A percentile compares a stretch with the other conserved stretches of the same genome.
phyloP scores from a whole-genome alignment of 345 rosid genomes.

The Turritis glabra region DNA sequence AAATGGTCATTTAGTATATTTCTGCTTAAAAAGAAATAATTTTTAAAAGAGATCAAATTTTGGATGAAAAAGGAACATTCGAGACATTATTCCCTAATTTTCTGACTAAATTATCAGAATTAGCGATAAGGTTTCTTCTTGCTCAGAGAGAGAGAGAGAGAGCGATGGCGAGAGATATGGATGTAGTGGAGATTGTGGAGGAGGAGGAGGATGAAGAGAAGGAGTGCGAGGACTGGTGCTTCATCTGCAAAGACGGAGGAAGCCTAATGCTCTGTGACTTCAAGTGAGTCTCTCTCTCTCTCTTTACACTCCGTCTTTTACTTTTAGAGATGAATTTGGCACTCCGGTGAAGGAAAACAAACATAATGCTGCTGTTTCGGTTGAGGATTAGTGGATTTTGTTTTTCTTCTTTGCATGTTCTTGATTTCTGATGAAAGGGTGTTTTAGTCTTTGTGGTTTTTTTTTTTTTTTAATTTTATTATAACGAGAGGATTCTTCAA shows the following conservation, averaged over 20 bases:
- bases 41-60: no score
- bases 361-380: conserved; percentile 7
- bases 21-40: no score
- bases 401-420: conserved; percentile 24
- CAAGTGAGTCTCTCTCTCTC: conserved; percentile 26
- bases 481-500: neutral
- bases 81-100: no score
- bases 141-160: neutral
- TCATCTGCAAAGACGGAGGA: conserved; percentile 43
- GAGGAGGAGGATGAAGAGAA: conserved; percentile 22
- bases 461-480: no score
- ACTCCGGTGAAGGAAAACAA: neutral
- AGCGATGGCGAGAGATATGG: neutral
- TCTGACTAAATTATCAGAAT: no score
- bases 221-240: conserved; percentile 41
- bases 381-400: neutral
- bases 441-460: conserved; percentile 13
- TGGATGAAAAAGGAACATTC: no score
- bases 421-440: conserved; percentile 13
- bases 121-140: no score
- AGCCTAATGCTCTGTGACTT: conserved; percentile 32
- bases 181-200: neutral
- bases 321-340: neutral
- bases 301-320: no score
- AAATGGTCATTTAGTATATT: no score